Evolutionary conservation across 2,329 filamentous ascomycete genomes (phyloP).

Genomic region (Alternaria sp.): DNA sequence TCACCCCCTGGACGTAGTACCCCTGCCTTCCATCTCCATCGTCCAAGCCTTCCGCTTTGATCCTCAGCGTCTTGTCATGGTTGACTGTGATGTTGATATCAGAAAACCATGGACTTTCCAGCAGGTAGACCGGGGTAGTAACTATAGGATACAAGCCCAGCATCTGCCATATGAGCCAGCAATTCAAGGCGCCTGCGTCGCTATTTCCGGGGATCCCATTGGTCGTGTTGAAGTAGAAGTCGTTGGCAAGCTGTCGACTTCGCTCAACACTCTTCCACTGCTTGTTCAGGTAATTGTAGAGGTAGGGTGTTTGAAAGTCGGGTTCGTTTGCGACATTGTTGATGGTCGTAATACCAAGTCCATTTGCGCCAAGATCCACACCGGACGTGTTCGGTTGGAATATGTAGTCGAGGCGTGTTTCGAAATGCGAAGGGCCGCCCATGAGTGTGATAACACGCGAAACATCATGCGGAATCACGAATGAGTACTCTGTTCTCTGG

Average conservation of each 20-base stretch:
- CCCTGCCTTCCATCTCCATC: constrained; percentile 56
- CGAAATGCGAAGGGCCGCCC: constrained; percentile 53
- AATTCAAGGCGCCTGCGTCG: constrained; percentile 59
- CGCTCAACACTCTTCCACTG: constrained; percentile 49
- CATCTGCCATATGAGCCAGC: constrained; percentile 62
- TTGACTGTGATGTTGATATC: constrained; percentile 51
- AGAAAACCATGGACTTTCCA: constrained; percentile 58
- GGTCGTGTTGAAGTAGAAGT: constrained; percentile 53
- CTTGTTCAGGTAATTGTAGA: constrained; percentile 56
- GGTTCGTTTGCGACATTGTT: constrained; percentile 54
- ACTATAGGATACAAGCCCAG: constrained; percentile 60
- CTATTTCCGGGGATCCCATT: constrained; percentile 58
- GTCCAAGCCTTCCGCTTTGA: constrained; percentile 54
- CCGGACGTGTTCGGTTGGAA: constrained; percentile 53
- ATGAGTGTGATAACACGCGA: constrained; percentile 55
- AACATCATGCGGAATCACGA: constrained; percentile 56
- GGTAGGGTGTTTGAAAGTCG: constrained; percentile 52
- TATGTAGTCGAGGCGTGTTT: constrained; percentile 53
- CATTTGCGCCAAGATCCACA: constrained; percentile 49
- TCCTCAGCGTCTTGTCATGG: constrained; percentile 54
- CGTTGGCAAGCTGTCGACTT: constrained; percentile 48
- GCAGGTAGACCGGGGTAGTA: constrained; percentile 59
- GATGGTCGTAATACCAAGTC: constrained; percentile 49
- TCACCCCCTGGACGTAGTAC: constrained; percentile 63
- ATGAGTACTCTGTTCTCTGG: constrained; percentile 51